Evolutionary conservation across 169 alveolate species (phyloP), one percentile per base, ranked within the genome.

Genomic region (Besnoitia besnoiti): DNA sequence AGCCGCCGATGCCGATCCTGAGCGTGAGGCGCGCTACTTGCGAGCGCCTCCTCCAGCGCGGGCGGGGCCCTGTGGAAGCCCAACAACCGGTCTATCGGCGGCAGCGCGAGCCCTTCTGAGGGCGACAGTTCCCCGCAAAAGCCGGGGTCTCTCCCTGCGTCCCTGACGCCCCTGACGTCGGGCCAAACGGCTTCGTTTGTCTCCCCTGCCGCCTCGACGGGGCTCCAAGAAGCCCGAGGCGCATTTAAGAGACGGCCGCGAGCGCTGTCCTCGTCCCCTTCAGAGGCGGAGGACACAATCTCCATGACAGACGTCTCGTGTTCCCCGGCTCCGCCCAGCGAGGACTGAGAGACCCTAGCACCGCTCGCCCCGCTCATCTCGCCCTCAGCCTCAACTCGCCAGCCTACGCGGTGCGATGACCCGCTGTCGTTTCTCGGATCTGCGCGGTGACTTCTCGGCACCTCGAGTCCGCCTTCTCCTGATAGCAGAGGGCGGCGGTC

Each of bases 1-100:
- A 55, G 67, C 27, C 67, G 7, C 82, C n/a, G 44, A n/a, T 35
- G 47, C 27, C 46, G 5, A 39, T 37, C n/a, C 46, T 73, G 82
- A 19, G 80, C 90, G 75, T 46, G 77, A 24, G 75, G 40, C 14
- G 93, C 90, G 75, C 93, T 79, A 39, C 90, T 82, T 44, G 90
- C 90, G 85, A 55, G 61, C 67, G 85, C 93, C 51, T 90, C 85
- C 8, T 88, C 62, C 30, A 51, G 40, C 67, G 62, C 50, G 62
- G 93, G 93, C 4, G 93, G 93, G n/a, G 90, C 90, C 85, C 85
- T 42, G 35, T 77, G 80, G 75, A 51, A 46, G 33, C 92, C 50
- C 50, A 8, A 35, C 88, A 49, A 37, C 12, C 42, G 33, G 87
- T 75, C 51, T 47, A 87, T 33, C 35, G 40, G 51, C 51, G 79